phyloP scores from a whole-genome alignment of 805 yeast genomes.

The Wickerhamomyces xylosicus region DNA sequence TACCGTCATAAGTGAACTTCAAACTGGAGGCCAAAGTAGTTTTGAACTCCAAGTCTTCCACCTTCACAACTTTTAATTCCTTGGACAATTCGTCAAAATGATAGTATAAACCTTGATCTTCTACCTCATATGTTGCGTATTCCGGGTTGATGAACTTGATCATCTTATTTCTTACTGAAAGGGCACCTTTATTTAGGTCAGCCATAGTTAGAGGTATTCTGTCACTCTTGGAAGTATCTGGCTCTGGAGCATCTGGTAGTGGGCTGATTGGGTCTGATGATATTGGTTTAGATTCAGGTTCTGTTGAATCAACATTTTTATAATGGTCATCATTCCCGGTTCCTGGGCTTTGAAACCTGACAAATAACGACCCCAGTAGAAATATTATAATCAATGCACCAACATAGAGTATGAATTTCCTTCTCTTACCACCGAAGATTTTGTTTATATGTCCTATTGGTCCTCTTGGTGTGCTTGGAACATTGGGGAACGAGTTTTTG shows the following conservation, averaged over 20 bases:
- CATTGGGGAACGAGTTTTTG: background rate
- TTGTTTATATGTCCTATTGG: background rate
- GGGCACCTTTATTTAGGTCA: slow-evolving; percentile 12
- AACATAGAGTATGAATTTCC: no score
- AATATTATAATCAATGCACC: background rate
- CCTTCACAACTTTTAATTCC: slow-evolving; percentile 9
- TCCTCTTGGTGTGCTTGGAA: background rate
- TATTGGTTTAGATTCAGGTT: background rate
- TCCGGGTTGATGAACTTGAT: slow-evolving; percentile 12
- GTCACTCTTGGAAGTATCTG: slow-evolving; percentile 1
- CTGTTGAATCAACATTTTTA: background rate
- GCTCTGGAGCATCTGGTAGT: background rate
- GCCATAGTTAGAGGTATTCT: slow-evolving; percentile 10
- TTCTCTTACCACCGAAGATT: background rate
- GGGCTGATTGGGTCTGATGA: background rate
- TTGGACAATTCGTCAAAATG: slow-evolving; percentile 3
- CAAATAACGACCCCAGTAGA: background rate
- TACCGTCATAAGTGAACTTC: slow-evolving; percentile 6
- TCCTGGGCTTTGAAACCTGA: background rate
- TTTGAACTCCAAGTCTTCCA: slow-evolving; percentile 5
- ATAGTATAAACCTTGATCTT: slow-evolving; percentile 17
- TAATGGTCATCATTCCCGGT: background rate
- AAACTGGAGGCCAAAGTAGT: slow-evolving; percentile 2
- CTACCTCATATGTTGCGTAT: background rate
- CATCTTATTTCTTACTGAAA: slow-evolving; percentile 8